Conservation (phyloP, 257 asterid genomes). For the Fraxinus americana region DNA sequence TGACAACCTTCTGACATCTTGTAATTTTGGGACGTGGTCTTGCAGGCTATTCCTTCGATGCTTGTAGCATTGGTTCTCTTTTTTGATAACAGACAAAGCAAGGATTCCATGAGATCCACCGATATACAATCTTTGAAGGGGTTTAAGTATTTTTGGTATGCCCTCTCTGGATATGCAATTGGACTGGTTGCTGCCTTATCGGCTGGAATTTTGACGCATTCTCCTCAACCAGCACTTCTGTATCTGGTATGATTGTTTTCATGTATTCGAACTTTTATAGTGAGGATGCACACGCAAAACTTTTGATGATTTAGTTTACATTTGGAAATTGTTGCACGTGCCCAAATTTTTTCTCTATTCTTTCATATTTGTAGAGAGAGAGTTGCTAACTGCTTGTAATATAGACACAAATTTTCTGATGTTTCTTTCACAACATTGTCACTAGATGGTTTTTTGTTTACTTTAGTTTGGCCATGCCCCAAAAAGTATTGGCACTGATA, state of each 20-base stretch:
- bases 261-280: background rate
- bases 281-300: background rate
- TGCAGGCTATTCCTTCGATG: constrained; percentile 99
- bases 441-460: too few species aligned
- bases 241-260: constrained; percentile 61
- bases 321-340: too few species aligned
- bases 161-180: constrained; percentile 77
- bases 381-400: background rate
- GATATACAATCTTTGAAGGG: constrained; percentile 58
- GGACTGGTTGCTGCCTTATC: constrained; percentile 86
- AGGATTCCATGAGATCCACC: constrained; percentile 38
- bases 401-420: background rate
- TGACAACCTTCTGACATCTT: constrained; percentile 22
- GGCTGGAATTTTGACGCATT: constrained; percentile 86
- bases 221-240: constrained; percentile 95
- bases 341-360: background rate
- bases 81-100: constrained; percentile 74
- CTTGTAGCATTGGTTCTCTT: constrained; percentile 90
- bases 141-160: constrained; percentile 70
- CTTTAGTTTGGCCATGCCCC: background rate
- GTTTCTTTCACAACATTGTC: too few species aligned
- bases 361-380: background rate
- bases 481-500: background rate
- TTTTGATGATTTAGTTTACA: background rate
- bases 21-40: constrained; percentile 23